Conservation (phyloP, 2,329 filamentous ascomycete species). For the Pseudogymnoascus sp. region DNA sequence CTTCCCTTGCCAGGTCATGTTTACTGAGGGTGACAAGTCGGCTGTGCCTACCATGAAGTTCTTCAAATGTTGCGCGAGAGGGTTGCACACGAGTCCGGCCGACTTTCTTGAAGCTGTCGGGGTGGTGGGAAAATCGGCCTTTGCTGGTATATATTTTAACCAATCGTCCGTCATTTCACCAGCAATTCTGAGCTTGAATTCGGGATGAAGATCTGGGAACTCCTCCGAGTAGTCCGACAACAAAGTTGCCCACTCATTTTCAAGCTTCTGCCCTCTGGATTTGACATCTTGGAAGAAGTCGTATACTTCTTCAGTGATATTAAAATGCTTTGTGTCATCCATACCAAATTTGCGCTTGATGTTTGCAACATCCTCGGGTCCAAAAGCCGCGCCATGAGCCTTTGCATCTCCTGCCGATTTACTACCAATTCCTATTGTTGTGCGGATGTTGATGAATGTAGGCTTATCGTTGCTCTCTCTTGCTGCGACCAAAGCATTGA, state of each 20-base stretch:
- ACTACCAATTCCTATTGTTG: conserved; percentile 41
- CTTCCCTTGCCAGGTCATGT: conserved; percentile 49
- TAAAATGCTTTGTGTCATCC: conserved; percentile 32
- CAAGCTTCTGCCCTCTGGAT: conserved; percentile 37
- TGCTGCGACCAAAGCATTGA: conserved; percentile 35
- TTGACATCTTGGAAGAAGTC: conserved; percentile 43
- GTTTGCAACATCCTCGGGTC: conserved; percentile 15
- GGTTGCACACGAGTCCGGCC: conserved; percentile 42
- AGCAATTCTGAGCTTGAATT: conserved; percentile 41
- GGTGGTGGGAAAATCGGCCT: conserved; percentile 37
- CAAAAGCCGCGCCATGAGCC: conserved; percentile 21
- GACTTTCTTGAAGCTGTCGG: conserved; percentile 45
- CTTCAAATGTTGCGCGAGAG: conserved; percentile 40
- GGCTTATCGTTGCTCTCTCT: conserved; percentile 37
- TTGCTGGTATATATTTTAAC: conserved; percentile 39
- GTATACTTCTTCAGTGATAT: conserved; percentile 39
- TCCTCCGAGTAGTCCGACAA: conserved; percentile 36
- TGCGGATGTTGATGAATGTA: conserved; percentile 44
- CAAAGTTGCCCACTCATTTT: conserved; percentile 40
- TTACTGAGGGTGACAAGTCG: conserved; percentile 45
- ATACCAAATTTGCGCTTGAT: conserved; percentile 36
- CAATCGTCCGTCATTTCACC: conserved; percentile 43
- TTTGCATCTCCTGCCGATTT: conserved; percentile 25
- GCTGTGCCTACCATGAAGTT: conserved; percentile 48
- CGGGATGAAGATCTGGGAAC: conserved; percentile 42